Evolutionary conservation across 2,329 filamentous ascomycete genomes (phyloP), one percentile per base, ranked within the genome.

Genomic region (Penicillium aurantiogriseum): DNA sequence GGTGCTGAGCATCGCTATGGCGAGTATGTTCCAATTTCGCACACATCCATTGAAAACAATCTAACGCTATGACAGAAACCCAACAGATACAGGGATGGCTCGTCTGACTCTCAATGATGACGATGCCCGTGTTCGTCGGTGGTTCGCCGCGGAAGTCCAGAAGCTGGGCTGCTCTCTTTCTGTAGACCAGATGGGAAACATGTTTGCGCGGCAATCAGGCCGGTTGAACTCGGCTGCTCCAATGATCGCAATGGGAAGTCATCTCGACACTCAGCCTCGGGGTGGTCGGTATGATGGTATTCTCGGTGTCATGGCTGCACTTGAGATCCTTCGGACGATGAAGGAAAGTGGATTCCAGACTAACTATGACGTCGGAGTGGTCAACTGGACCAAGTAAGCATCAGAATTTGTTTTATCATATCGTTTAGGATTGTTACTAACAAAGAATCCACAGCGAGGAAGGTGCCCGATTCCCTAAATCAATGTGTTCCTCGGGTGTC

Each of bases 391-490:
- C 1, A 72, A 72, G 69, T 72, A 69, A 88, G 87, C 85, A 89
- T 85, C 36, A 13, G 13, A 6, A 17, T 19, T 17, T 21, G 13
- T 31, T 38, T 1, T 19, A 23, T 11, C 17, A 15, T 23, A 13
- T 17, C 8, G n/a, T 50, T 8, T 8, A 3, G 3, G 5, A 21
- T 23, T 35, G 17, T 48, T 6, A 13, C 35, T 58, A 31, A 60
- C 35, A 7, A 25, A 6, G 5, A 29, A 1, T 13, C 23, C 5
- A 45, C 13, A 91, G 84, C 66, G 89, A 92, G 75, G 89, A 92
- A 73, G 89, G 89, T 2, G 89, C 89, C 0, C 83, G 89, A 0
- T 92, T 92, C 60, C 88, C 89, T 0, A 85, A 85, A 43, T 88
- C 84, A 8, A 91, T 90, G 87, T 77, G 87, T 19, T 79, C 86